Evolutionary conservation across 2,329 filamentous ascomycete species (phyloP).

Genomic region (Huntiella omanensis): DNA sequence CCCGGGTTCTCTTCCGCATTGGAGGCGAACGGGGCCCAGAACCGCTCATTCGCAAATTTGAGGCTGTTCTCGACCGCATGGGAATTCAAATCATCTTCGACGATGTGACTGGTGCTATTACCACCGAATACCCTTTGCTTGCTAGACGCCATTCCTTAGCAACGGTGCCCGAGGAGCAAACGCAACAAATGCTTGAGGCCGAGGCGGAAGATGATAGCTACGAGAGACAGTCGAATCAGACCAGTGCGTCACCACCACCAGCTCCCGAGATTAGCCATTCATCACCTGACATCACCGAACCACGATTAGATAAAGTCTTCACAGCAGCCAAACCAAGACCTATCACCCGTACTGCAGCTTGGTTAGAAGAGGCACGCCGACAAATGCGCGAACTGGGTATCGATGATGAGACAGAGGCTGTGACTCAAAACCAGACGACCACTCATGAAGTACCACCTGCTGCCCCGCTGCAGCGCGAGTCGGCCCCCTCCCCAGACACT

Average conservation of each 20-base stretch:
- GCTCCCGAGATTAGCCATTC: constrained; percentile 9
- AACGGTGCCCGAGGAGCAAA: constrained; percentile 10
- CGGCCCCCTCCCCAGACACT: constrained; percentile 1
- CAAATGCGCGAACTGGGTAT: constrained; percentile 10
- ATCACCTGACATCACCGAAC: constrained; percentile 5
- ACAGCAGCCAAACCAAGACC: not conserved
- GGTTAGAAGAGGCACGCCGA: constrained; percentile 6
- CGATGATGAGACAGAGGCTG: constrained; percentile 4
- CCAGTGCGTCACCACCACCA: constrained; percentile 6
- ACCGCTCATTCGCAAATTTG: constrained; percentile 50
- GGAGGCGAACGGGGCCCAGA: constrained; percentile 41
- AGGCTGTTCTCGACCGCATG: constrained; percentile 45
- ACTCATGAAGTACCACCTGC: not conserved
- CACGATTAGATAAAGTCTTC: constrained; percentile 3
- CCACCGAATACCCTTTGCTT: constrained; percentile 9
- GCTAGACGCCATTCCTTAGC: constrained; percentile 7
- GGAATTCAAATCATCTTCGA: constrained; percentile 52
- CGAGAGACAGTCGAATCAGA: constrained; percentile 5
- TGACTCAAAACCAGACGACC: not conserved
- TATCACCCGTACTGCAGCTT: constrained; percentile 6
- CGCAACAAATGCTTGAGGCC: constrained; percentile 5
- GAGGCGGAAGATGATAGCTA: constrained; percentile 8
- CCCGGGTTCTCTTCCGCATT: constrained; percentile 63
- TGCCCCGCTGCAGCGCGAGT: not conserved
- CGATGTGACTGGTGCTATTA: constrained; percentile 10